Conservation (phyloP, 2,329 filamentous ascomycete species). For the Diaporthe citriasiana region DNA sequence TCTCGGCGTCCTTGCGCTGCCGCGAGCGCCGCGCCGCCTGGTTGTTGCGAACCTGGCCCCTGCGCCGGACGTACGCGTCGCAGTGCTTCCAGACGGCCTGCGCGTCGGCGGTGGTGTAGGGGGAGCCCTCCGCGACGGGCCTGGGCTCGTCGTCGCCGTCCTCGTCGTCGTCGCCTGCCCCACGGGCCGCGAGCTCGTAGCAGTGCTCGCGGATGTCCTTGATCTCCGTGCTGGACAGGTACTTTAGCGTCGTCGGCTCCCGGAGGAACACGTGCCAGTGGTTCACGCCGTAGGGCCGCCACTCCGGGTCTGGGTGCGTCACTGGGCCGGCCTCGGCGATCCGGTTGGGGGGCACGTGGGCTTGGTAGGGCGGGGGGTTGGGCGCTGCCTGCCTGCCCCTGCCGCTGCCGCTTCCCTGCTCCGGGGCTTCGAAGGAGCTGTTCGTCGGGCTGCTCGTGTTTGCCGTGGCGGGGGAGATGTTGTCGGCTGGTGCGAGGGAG, state of each 20-base stretch:
- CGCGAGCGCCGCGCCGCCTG: conserved; percentile 35
- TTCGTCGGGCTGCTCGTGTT: background rate
- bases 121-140: background rate
- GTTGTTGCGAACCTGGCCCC: conserved; percentile 42
- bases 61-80: conserved; percentile 40
- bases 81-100: conserved; percentile 40
- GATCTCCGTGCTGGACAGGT: conserved; percentile 38
- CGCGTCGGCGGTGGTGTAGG: conserved; percentile 35
- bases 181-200: conserved; percentile 12
- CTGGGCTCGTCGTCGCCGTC: background rate
- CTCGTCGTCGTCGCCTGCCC: background rate
- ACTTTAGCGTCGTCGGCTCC: conserved; percentile 16
- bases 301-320: conserved; percentile 35
- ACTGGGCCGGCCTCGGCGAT: conserved; percentile 31
- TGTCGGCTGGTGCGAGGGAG: background rate
- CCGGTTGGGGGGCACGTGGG: conserved; percentile 28
- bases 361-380: background rate
- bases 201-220: conserved; percentile 41
- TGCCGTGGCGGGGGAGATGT: background rate
- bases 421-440: background rate
- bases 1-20: conserved; percentile 36
- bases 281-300: conserved; percentile 35
- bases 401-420: background rate
- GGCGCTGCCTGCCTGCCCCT: no score
- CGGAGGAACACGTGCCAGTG: conserved; percentile 39